phyloP scores from a whole-genome alignment of 768 basidiomycete species.

The Trametes cingulata region DNA sequence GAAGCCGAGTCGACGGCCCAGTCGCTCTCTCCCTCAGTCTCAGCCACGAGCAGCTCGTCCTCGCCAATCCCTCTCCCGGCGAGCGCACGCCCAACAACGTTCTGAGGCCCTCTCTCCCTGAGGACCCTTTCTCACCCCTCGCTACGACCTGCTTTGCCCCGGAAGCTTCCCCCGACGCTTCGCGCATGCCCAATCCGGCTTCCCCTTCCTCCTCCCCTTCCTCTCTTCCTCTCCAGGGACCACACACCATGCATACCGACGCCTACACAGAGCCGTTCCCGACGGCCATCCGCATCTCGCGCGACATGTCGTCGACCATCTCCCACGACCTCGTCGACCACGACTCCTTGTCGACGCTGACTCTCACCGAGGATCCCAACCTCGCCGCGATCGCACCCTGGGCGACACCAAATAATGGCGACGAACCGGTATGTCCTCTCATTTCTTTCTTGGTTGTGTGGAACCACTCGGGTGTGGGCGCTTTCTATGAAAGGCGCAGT shows the following conservation, averaged over 20 bases:
- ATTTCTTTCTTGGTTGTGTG: background rate
- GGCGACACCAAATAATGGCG: constrained; percentile 17
- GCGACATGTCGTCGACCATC: constrained; percentile 13
- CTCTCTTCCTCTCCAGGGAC: constrained; percentile 27
- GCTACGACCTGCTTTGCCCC: constrained; percentile 14
- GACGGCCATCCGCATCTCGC: constrained; percentile 19
- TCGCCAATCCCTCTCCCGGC: background rate
- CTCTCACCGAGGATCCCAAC: constrained; percentile 17
- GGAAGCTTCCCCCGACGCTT: constrained; percentile 5
- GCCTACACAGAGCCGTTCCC: constrained; percentile 10
- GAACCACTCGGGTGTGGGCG: too few relatives aligned
- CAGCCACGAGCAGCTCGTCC: too few relatives aligned
- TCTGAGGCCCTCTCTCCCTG: background rate
- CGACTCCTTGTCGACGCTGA: constrained; percentile 11
- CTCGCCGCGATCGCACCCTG: constrained; percentile 20
- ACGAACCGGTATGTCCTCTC: constrained; percentile 14
- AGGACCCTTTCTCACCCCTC: constrained; percentile 16
- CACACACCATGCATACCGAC: constrained; percentile 25
- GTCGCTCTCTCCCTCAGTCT: background rate
- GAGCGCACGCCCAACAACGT: background rate
- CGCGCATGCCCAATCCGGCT: constrained; percentile 21
- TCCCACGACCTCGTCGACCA: constrained; percentile 17
- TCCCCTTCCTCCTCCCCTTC: constrained; percentile 23
- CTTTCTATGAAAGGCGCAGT: background rate
- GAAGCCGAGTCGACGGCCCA: background rate